These are phyloP conservation scores for Puccinia novopanici DNA, from an alignment of 1,284 basidiomycete species.

Conservation along the genomic window DNA sequence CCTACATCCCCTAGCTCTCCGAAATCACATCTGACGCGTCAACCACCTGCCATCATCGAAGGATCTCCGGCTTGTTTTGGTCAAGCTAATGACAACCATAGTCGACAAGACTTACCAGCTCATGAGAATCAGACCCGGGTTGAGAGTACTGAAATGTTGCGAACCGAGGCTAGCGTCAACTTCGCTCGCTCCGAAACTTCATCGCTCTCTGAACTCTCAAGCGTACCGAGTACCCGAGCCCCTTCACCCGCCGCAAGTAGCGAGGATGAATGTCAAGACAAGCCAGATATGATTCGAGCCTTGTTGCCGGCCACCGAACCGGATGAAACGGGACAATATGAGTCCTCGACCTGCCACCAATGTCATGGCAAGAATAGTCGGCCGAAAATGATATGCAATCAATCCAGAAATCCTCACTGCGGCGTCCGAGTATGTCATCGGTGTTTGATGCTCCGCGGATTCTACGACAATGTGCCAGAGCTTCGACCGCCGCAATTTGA, in stretches of 20 bases:
- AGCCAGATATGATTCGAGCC: background rate
- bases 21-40: too few species aligned
- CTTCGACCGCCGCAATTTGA: conserved; percentile 38
- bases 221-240: too few species aligned
- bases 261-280: conserved; percentile 2
- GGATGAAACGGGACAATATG: conserved; percentile 42
- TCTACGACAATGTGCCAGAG: conserved; percentile 39
- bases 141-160: too few species aligned
- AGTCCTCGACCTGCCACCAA: conserved; percentile 44
- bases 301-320: conserved; percentile 32
- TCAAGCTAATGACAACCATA: too few species aligned
- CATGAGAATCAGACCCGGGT: too few species aligned
- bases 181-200: too few species aligned
- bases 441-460: background rate
- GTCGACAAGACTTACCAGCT: too few species aligned
- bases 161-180: too few species aligned
- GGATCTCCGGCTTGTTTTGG: too few species aligned
- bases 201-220: too few species aligned
- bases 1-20: too few species aligned
- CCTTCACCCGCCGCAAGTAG: background rate
- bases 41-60: too few species aligned
- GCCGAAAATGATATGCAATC: conserved; percentile 49
- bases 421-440: conserved; percentile 10
- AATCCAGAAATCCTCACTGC: conserved; percentile 42
- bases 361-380: conserved; percentile 39